Evolutionary conservation across 139 green algal genomes (phyloP).

Genomic region (Tetradesmus obliquus): DNA sequence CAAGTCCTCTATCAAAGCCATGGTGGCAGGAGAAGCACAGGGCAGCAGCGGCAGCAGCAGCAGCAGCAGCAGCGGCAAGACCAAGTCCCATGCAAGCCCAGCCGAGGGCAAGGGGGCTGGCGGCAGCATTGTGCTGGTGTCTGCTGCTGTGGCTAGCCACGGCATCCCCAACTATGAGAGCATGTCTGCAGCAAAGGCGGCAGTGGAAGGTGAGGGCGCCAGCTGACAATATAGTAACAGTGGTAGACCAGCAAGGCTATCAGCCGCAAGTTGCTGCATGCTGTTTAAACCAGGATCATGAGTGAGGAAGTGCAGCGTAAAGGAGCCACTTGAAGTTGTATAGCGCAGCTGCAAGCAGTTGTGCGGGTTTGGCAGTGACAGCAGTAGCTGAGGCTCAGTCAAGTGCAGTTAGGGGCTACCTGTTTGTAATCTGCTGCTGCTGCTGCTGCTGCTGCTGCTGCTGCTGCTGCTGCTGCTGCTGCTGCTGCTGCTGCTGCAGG

Average conservation of each 20-base stretch:
- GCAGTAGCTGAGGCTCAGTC: too few species aligned
- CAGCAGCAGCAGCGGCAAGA: neutral
- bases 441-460: too few species aligned
- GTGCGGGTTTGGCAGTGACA: too few species aligned
- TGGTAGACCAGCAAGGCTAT: too few species aligned
- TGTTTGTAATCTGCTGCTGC: too few species aligned
- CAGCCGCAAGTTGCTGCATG: neutral
- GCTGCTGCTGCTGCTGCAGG: slow-evolving; percentile 31
- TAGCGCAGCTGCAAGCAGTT: too few species aligned
- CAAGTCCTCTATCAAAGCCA: slow-evolving; percentile 43
- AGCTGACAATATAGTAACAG: too few species aligned
- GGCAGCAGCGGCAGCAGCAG: neutral
- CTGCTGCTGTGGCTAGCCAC: slow-evolving; percentile 59
- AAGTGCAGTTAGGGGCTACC: too few species aligned
- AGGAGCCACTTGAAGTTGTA: too few species aligned
- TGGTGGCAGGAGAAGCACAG: slow-evolving; percentile 65
- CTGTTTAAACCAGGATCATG: too few species aligned
- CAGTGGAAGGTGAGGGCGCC: slow-evolving; percentile 52
- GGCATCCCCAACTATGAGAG: slow-evolving; percentile 76
- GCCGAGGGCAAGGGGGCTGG: slow-evolving; percentile 29
- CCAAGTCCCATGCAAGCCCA: neutral
- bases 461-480: too few species aligned
- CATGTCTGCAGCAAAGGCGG: slow-evolving; percentile 80
- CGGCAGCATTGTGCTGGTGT: slow-evolving; percentile 72
- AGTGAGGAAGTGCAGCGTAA: too few species aligned